Evolutionary conservation across 2,329 filamentous ascomycete species (phyloP), one percentile per base, ranked within the genome.

Genomic region (Geosmithia morbida): DNA sequence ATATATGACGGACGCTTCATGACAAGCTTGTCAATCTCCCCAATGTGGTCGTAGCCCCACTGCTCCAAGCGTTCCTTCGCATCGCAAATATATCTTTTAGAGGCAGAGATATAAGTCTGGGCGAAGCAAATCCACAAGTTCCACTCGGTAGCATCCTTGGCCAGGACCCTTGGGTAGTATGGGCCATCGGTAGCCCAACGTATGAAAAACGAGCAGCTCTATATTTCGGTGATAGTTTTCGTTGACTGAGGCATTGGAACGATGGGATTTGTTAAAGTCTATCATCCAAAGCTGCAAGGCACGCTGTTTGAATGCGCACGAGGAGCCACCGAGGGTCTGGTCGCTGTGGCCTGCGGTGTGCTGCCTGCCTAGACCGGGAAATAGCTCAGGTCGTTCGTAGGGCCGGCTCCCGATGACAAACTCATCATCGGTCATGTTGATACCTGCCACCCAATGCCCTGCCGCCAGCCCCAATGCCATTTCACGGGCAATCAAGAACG

Each of bases 391-490:
- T n/a, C 13, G 14, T 37, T 13, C 13, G 16, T 26, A 19, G 22
- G 11, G n/a, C 19, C 47, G 43, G 33, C 47, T 42, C 10, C 47
- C 43, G 13, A 43, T 30, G 29, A 48, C 40, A 17, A 41, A 43
- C 45, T 43, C 45, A 4, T 43, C 20, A 7, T 13, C 45, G 20
- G 41, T 14, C 40, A 49, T 47, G 42, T 49, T 29, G 7, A 45
- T 10, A 3, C 22, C n/a, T n/a, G 30, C 48, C 30, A 30, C 17
- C 41, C 45, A 47, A 44, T 49, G 48, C 1, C 18, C 45, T 3
- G 45, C 45, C 20, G 48, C 48, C 5, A 47, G 44, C 13, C 45
- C 48, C 16, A 48, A 4, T 13, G 48, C 45, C 48, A 50, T 50
- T 14, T 50, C 48, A 8, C 20, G 18, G 26, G 48, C 45, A 14